These are phyloP conservation scores for Ceratocystis lukuohia DNA, from an alignment of 2,329 filamentous ascomycete genomes.

Conservation along the genomic window DNA sequence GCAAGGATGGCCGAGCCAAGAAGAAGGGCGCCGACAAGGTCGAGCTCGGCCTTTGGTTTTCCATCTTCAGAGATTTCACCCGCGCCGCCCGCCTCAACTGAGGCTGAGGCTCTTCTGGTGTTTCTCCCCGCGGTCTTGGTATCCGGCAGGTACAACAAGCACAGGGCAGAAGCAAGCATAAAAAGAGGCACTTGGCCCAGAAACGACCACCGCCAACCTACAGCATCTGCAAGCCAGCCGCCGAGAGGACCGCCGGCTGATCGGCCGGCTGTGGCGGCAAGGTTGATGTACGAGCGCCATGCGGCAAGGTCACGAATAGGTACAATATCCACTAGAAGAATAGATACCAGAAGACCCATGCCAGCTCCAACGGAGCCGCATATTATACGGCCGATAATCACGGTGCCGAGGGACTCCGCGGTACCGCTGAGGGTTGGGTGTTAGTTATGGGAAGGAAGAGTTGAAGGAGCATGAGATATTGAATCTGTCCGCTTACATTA, in stretches of 20 bases:
- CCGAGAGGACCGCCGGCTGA: slow-evolving; percentile 43
- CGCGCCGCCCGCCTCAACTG: neutral
- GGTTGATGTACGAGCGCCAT: slow-evolving; percentile 42
- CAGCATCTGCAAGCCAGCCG: slow-evolving; percentile 47
- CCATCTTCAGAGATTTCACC: neutral
- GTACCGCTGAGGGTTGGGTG: slow-evolving; percentile 2
- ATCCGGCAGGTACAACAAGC: slow-evolving; percentile 37
- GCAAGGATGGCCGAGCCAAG: slow-evolving; percentile 45
- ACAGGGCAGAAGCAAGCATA: slow-evolving; percentile 39
- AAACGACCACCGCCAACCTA: slow-evolving; percentile 59
- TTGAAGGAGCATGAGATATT: neutral
- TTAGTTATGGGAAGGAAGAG: slow-evolving; percentile 1
- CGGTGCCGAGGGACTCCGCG: slow-evolving; percentile 32
- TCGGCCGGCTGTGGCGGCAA: slow-evolving; percentile 38
- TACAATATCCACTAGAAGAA: slow-evolving; percentile 41
- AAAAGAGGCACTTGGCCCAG: slow-evolving; percentile 49
- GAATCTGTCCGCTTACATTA: slow-evolving; percentile 6
- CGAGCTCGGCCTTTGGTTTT: slow-evolving; percentile 27
- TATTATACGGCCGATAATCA: slow-evolving; percentile 38
- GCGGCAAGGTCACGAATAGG: slow-evolving; percentile 39
- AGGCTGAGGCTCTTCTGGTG: neutral
- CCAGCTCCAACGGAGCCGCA: slow-evolving; percentile 40
- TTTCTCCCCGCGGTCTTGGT: neutral
- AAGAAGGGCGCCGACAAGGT: slow-evolving; percentile 43
- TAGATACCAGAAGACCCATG: slow-evolving; percentile 37